Percentiles rank a stretch among this genome's conserved stretches.
Conservation (phyloP, 495 filamentous ascomycete species). For the Clohesyomyces aquaticus region DNA sequence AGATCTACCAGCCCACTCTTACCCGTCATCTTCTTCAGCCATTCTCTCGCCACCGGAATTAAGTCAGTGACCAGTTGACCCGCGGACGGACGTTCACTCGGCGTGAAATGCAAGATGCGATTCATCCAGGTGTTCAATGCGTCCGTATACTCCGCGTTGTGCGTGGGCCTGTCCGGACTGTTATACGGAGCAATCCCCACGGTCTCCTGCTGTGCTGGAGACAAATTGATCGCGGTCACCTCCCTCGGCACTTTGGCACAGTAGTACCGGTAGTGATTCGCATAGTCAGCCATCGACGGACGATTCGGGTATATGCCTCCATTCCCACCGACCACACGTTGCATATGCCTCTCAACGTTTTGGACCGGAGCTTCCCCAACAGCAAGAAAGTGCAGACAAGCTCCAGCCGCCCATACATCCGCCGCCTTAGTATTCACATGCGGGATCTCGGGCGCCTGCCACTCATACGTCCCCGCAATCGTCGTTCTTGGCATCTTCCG, state of each 20-base stretch:
- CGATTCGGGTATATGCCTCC: background rate
- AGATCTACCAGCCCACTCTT: conserved; percentile 19
- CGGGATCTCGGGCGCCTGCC: conserved; percentile 30
- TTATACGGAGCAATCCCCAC: background rate
- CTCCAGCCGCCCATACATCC: conserved; percentile 32
- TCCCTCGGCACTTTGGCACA: conserved; percentile 12
- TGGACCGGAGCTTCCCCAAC: conserved; percentile 21
- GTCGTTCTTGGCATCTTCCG: background rate
- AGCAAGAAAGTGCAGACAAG: conserved; percentile 29
- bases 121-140: conserved; percentile 31
- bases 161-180: background rate
- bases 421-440: conserved; percentile 29
- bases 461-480: conserved; percentile 20
- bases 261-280: conserved; percentile 5
- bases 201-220: conserved; percentile 9
- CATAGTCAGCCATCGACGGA: background rate
- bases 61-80: conserved; percentile 5
- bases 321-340: background rate
- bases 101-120: background rate
- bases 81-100: conserved; percentile 1
- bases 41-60: conserved; percentile 3
- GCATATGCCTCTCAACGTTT: background rate
- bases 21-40: conserved; percentile 17
- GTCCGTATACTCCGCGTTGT: conserved; percentile 21
- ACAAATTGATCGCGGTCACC: conserved; percentile 25